Conservation (phyloP, 2,329 filamentous ascomycete genomes). For the Fusarium scirpi region DNA sequence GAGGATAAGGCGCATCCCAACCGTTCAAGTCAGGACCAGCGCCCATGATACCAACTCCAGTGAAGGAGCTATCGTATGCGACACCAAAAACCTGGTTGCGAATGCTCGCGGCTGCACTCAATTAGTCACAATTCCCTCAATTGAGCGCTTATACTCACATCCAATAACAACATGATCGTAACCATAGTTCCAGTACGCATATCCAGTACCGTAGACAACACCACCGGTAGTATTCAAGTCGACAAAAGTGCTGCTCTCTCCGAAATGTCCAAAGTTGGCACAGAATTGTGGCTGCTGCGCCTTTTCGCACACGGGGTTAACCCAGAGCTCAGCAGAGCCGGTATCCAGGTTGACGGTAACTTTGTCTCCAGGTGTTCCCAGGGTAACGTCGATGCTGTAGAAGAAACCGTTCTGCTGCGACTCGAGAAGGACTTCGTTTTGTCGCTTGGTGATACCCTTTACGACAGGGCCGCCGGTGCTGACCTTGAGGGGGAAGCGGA, state of each 20-base stretch:
- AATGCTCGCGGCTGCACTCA: slow-evolving; percentile 45
- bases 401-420: slow-evolving; percentile 50
- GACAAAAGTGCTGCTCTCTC: slow-evolving; percentile 47
- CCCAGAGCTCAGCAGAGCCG: slow-evolving; percentile 57
- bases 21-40: slow-evolving; percentile 51
- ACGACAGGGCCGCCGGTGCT: slow-evolving; percentile 45
- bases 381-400: slow-evolving; percentile 54
- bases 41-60: slow-evolving; percentile 52
- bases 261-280: slow-evolving; percentile 48
- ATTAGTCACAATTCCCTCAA: slow-evolving; percentile 3
- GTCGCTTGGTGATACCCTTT: slow-evolving; percentile 48
- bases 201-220: slow-evolving; percentile 51
- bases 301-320: slow-evolving; percentile 56
- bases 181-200: slow-evolving; percentile 50
- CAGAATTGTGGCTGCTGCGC: slow-evolving; percentile 48
- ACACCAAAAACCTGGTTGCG: slow-evolving; percentile 54
- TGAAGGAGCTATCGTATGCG: slow-evolving; percentile 49
- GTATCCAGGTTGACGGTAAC: slow-evolving; percentile 58
- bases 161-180: slow-evolving; percentile 52
- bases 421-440: slow-evolving; percentile 44
- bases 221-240: slow-evolving; percentile 44
- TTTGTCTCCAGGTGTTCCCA: slow-evolving; percentile 55
- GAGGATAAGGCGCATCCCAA: slow-evolving; percentile 52
- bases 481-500: slow-evolving; percentile 49
- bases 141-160: slow-evolving; percentile 41